Evolutionary conservation across 768 basidiomycete species (phyloP).

Genomic region (Termitomyces sp.): DNA sequence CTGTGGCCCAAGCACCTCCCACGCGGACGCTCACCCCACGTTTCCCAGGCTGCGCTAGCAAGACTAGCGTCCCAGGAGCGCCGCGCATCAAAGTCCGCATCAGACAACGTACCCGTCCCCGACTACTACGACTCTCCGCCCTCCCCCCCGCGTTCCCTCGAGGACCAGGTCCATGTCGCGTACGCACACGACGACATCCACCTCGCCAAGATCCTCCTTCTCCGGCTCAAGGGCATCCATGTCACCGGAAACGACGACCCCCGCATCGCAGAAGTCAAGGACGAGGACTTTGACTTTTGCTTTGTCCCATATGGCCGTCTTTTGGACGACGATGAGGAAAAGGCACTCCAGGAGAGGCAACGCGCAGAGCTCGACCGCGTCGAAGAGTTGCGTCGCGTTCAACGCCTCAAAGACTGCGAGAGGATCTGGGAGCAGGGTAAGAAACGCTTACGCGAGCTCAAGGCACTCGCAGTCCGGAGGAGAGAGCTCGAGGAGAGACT

Average conservation of each 20-base stretch:
- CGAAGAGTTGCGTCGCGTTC: conserved; percentile 35
- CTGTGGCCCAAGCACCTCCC: conserved; percentile 14
- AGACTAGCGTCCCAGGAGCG: conserved; percentile 44
- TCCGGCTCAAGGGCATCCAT: conserved; percentile 62
- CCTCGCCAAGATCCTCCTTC: conserved; percentile 61
- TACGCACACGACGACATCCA: conserved; percentile 69
- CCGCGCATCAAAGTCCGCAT: conserved; percentile 13
- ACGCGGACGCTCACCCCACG: conserved; percentile 29
- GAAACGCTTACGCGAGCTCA: conserved; percentile 39
- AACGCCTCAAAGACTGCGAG: conserved; percentile 45
- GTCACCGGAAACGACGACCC: conserved; percentile 60
- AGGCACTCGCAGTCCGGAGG: conserved; percentile 29
- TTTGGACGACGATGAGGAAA: conserved; percentile 42
- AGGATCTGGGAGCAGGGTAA: conserved; percentile 49
- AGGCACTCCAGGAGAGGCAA: conserved; percentile 26
- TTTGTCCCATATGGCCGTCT: conserved; percentile 44
- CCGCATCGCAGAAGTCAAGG: conserved; percentile 57
- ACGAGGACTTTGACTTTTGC: conserved; percentile 49
- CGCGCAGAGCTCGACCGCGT: conserved; percentile 31
- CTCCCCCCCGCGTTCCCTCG: conserved; percentile 44
- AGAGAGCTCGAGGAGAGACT: conserved; percentile 31
- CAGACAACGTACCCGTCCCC: conserved; percentile 29
- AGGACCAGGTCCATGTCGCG: conserved; percentile 66
- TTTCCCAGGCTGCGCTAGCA: conserved; percentile 42
- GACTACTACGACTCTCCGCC: conserved; percentile 49